These are phyloP conservation scores for Ceratocystis destructans DNA, from an alignment of 2,329 filamentous ascomycete species.

Conservation along the genomic window DNA sequence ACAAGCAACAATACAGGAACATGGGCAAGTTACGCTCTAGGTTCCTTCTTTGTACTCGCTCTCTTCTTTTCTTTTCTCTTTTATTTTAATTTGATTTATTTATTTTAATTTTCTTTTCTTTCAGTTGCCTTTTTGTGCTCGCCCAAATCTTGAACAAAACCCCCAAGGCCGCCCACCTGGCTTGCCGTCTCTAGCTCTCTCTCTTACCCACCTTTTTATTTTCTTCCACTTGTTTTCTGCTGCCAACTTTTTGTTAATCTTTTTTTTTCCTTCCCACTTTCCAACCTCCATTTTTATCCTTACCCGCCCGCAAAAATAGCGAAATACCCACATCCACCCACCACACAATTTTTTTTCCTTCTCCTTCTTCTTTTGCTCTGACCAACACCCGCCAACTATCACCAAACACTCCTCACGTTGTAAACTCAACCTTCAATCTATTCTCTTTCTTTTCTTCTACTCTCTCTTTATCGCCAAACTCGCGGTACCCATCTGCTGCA, in stretches of 20 bases:
- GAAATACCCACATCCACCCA: background rate
- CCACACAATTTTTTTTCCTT: background rate
- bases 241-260: background rate
- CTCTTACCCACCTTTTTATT: slow-evolving; percentile 7
- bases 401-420: background rate
- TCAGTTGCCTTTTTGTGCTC: too few relatives aligned
- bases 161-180: background rate
- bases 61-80: background rate
- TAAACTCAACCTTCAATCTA: background rate
- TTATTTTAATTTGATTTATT: background rate
- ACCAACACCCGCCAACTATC: slow-evolving; percentile 12
- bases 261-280: background rate
- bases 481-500: background rate
- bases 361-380: slow-evolving; percentile 3
- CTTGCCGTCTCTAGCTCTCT: background rate
- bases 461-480: background rate
- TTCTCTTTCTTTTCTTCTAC: background rate
- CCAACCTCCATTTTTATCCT: slow-evolving; percentile 1
- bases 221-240: background rate
- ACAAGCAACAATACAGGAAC: background rate
- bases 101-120: background rate
- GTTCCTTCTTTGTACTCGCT: background rate
- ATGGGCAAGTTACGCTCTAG: background rate
- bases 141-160: background rate
- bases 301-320: background rate